Conservation (phyloP, 139 green algal genomes). For the Limnomonas spitsbergensis region DNA sequence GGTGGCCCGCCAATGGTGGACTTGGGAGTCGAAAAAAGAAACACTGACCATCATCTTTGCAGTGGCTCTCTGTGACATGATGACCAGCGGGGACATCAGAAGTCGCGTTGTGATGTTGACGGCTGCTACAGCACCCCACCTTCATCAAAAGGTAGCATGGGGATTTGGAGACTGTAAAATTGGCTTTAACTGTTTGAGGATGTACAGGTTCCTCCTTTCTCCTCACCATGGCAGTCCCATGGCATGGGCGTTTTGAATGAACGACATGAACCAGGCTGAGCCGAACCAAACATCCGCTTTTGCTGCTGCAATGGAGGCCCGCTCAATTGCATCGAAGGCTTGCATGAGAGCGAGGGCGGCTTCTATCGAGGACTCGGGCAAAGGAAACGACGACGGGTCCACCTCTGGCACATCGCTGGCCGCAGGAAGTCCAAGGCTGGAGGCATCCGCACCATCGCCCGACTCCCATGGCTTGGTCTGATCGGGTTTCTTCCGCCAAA, state of each 20-base stretch:
- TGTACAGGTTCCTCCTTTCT: not conserved
- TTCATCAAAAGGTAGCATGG: not conserved
- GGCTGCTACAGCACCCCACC: constrained; percentile 20
- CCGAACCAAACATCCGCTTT: not conserved
- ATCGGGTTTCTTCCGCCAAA: not conserved
- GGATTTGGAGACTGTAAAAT: not conserved
- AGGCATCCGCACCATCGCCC: not conserved
- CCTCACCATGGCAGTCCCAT: constrained; percentile 6
- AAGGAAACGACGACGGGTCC: not conserved
- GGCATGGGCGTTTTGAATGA: not conserved
- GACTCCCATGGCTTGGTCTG: too few species aligned
- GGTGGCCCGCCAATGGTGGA: too few species aligned
- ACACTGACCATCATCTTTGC: constrained; percentile 58
- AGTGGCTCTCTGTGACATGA: constrained; percentile 63
- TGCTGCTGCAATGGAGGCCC: not conserved
- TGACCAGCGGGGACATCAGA: constrained; percentile 59
- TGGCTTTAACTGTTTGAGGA: not conserved
- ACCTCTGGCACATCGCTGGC: not conserved
- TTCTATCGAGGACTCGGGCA: constrained; percentile 5
- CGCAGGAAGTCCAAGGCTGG: not conserved
- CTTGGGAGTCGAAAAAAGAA: not conserved
- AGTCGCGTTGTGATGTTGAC: constrained; percentile 47
- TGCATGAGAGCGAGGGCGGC: not conserved
- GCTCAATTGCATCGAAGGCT: not conserved
- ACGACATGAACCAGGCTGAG: not conserved